Conservation (phyloP, 192 early-diverging fungal species). For the Diversispora epigaea region DNA sequence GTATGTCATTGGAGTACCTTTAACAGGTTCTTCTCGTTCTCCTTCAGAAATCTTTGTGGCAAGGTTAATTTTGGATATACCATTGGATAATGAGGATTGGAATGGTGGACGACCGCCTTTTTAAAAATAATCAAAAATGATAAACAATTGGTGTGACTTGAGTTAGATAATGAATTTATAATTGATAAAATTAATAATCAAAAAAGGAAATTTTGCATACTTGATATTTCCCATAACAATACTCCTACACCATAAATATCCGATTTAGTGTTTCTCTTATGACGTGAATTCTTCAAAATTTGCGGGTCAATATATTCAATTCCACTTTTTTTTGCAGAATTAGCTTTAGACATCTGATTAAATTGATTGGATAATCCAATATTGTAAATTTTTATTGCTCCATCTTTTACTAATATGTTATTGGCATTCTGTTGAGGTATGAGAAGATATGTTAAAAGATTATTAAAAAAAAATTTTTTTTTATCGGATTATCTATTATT, state of each 20-base stretch:
- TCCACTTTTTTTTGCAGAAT: neutral
- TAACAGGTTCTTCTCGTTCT: constrained; percentile 13
- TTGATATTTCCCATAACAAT: constrained; percentile 20
- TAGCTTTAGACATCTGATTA: neutral
- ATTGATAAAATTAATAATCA: no score
- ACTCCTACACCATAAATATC: constrained; percentile 18
- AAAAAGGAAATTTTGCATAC: neutral
- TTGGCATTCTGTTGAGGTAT: neutral
- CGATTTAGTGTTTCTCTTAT: neutral
- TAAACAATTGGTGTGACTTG: no score
- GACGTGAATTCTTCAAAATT: neutral
- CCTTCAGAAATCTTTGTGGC: neutral
- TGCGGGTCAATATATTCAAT: neutral
- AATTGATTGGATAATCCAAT: constrained; percentile 1
- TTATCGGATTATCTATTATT: neutral
- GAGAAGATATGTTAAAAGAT: neutral
- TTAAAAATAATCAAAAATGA: no score
- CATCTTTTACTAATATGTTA: constrained; percentile 10
- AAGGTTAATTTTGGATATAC: neutral
- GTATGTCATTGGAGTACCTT: constrained; percentile 23
- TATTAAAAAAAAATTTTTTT: neutral
- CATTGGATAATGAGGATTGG: neutral
- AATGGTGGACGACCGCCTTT: neutral
- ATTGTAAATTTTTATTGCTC: constrained; percentile 5
- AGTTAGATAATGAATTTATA: no score